Base-by-base conservation (phyloP, 1,284 basidiomycete genomes). In the Irpex rosettiformis region DNA sequence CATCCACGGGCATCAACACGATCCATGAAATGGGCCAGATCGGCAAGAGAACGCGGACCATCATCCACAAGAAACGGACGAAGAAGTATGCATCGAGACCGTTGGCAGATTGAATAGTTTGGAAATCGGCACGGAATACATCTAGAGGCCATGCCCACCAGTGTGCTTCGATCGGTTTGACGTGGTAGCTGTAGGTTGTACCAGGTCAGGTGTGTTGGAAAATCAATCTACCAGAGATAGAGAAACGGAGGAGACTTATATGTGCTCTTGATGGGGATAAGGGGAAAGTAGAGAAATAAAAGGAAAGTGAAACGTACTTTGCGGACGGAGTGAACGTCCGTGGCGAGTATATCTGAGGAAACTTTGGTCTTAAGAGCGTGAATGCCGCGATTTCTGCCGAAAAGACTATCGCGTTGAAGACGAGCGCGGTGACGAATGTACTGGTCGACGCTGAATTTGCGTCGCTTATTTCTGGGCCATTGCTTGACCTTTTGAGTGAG, bases 11-110 rank as follows among this genome's bases (percentile, higher is more conserved):
- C 4, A 92, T 72, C 25, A 92, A 79, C 49, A 91, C 74, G 22
- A 71, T 70, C 89, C 90, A 93, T 2, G 87, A 85, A 55, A 92
- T 61, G 56, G 91, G 59, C 91, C 87, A 91, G 70, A 96, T 89
- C 18, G 94, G 94, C 1, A 92, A 69, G 66, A 97, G 82, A 57
- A 96, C 78, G 66, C 87, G 83, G 57, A 90, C 72, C 82, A 93
- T 88, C 77, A 91, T 85, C 59, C 88, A 85, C 42, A 96, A 79
- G 72, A 91, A 98, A 57, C 93, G 88, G 52, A 97, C 85, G 67
- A 94, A 98, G 70, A 97, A 89, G 77, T 96, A 98, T 28, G 94
- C 92, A 70, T 98, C 96, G 61, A 93, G 81, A 30, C 96, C 96
- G 64, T 96, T 96, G 60, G 86, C 77, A n/a, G 74, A 70, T 59